Conservation (phyloP, 2,329 filamentous ascomycete genomes). For the Bipolaris gigantea region DNA sequence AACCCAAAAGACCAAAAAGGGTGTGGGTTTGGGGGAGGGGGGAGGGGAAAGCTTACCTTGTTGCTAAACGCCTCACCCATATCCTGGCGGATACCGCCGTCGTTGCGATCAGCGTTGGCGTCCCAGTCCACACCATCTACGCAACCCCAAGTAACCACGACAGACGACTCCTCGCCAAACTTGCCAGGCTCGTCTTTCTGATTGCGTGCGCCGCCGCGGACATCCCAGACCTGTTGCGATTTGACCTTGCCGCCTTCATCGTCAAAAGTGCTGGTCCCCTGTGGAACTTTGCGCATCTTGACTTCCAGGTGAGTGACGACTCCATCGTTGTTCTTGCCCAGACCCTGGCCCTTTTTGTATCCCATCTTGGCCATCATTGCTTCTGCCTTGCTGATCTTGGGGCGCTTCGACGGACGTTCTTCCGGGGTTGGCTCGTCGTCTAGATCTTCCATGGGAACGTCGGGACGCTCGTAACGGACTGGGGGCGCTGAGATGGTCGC, state of each 20-base stretch:
- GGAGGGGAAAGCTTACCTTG: conserved; percentile 55
- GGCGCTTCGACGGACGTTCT: conserved; percentile 49
- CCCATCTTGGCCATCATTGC: conserved; percentile 92
- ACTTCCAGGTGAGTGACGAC: conserved; percentile 85
- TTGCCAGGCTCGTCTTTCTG: conserved; percentile 41
- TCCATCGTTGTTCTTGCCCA: conserved; percentile 79
- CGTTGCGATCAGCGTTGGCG: conserved; percentile 67
- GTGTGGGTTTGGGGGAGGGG: too few species aligned
- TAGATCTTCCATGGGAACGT: conserved; percentile 15
- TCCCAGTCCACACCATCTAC: conserved; percentile 80
- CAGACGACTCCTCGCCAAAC: conserved; percentile 68
- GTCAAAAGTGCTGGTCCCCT: conserved; percentile 25
- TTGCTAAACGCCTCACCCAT: conserved; percentile 92
- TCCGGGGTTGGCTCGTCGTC: conserved; percentile 18
- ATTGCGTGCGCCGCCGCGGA: conserved; percentile 70
- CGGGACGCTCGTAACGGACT: conserved; percentile 64
- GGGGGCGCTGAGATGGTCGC: conserved; percentile 78
- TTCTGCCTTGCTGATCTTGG: conserved; percentile 59
- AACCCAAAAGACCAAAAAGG: not conserved
- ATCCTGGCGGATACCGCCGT: conserved; percentile 76
- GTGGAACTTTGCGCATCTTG: conserved; percentile 28
- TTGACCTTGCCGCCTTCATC: conserved; percentile 55
- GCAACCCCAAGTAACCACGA: conserved; percentile 83
- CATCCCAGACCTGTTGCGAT: conserved; percentile 60
- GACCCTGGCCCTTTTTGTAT: conserved; percentile 83